Conservation (phyloP, 495 filamentous ascomycete species). For the Usnea hakonensis region DNA sequence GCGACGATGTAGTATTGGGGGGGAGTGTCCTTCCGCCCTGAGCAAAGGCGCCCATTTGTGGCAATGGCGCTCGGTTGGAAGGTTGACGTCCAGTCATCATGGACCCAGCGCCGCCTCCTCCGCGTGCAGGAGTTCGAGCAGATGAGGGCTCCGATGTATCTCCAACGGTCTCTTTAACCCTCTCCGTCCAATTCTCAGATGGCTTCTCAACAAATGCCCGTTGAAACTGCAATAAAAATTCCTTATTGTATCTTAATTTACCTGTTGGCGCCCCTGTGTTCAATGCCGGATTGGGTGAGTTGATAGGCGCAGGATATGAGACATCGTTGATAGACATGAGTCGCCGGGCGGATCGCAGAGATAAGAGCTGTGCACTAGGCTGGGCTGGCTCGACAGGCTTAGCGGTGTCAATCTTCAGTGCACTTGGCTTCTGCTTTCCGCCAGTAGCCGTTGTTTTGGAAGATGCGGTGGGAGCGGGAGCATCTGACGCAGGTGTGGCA, state of each 20-base stretch:
- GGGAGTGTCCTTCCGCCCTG: slow-evolving; percentile 47
- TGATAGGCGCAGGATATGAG: slow-evolving; percentile 70
- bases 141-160: slow-evolving; percentile 57
- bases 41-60: slow-evolving; percentile 65
- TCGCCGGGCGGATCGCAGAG: slow-evolving; percentile 80
- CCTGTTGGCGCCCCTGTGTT: slow-evolving; percentile 66
- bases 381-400: slow-evolving; percentile 80
- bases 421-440: slow-evolving; percentile 63
- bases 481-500: slow-evolving; percentile 48
- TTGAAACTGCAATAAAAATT: slow-evolving; percentile 97
- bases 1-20: slow-evolving; percentile 57
- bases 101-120: slow-evolving; percentile 52
- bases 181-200: slow-evolving; percentile 77
- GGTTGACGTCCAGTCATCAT: slow-evolving; percentile 39
- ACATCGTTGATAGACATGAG: slow-evolving; percentile 60
- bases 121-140: slow-evolving; percentile 58
- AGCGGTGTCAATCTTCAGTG: slow-evolving; percentile 74
- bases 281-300: slow-evolving; percentile 81
- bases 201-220: slow-evolving; percentile 91
- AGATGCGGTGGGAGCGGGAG: slow-evolving; percentile 46
- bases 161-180: slow-evolving; percentile 77
- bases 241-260: slow-evolving; percentile 90
- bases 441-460: slow-evolving; percentile 48
- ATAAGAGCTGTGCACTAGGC: slow-evolving; percentile 84
- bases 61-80: slow-evolving; percentile 38